Conservation (phyloP, 2,329 filamentous ascomycete species). For the Lecanoromycetidae sp. region DNA sequence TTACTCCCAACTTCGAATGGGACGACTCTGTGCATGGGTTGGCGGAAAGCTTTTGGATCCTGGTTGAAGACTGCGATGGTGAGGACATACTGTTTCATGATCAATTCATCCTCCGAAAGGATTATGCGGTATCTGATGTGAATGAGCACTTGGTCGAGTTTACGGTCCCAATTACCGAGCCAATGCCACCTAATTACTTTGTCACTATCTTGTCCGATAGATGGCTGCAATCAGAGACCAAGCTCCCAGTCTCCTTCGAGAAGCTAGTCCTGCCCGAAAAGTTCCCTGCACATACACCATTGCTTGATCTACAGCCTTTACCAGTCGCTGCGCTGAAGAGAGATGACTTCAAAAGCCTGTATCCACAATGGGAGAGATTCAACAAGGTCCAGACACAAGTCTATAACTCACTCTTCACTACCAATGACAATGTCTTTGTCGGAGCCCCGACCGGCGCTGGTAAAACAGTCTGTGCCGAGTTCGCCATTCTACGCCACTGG, state of each 20-base stretch:
- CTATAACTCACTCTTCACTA: conserved; percentile 84
- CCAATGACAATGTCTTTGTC: conserved; percentile 87
- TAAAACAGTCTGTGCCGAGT: conserved; percentile 94
- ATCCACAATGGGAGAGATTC: conserved; percentile 75
- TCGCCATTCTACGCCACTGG: conserved; percentile 85
- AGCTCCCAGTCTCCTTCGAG: conserved; percentile 84
- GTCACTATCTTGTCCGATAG: conserved; percentile 87
- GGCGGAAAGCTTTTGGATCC: conserved; percentile 90
- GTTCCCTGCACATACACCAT: conserved; percentile 84
- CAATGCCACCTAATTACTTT: conserved; percentile 98
- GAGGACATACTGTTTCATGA: conserved; percentile 94
- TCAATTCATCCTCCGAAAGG: conserved; percentile 79
- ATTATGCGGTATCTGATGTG: conserved; percentile 72
- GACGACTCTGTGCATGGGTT: conserved; percentile 77
- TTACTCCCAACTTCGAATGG: conserved; percentile 93
- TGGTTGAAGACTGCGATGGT: conserved; percentile 94
- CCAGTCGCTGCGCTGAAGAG: conserved; percentile 80
- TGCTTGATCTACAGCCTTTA: conserved; percentile 82
- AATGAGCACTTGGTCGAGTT: conserved; percentile 95
- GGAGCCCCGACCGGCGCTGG: conserved; percentile 89
- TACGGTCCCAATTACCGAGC: conserved; percentile 90
- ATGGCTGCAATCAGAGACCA: conserved; percentile 97
- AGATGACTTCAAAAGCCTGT: conserved; percentile 68
- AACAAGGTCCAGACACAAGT: conserved; percentile 97
- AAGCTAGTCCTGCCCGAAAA: conserved; percentile 90